Evolutionary conservation across 805 yeast species (phyloP).

Genomic region (Candida sithepensis): DNA sequence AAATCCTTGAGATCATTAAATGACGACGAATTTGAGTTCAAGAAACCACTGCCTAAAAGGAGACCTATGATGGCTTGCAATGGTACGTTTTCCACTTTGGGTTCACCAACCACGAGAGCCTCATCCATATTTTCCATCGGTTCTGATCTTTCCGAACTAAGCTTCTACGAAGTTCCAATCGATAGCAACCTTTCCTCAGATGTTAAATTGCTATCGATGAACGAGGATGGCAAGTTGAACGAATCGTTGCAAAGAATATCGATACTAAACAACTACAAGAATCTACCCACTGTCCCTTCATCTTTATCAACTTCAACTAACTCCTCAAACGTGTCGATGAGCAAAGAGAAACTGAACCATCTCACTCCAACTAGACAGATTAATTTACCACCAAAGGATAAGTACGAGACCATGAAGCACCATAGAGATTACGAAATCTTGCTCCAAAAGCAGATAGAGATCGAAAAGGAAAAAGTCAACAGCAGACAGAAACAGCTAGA

Average conservation of each 20-base stretch:
- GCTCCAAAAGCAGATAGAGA: conserved; percentile 37
- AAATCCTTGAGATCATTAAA: conserved; percentile 44
- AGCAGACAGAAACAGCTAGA: conserved; percentile 31
- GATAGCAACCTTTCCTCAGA: conserved; percentile 30
- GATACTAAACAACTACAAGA: conserved; percentile 23
- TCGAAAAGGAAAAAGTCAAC: conserved; percentile 34
- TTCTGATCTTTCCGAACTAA: conserved; percentile 27
- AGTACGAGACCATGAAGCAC: conserved; percentile 51
- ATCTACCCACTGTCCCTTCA: not conserved
- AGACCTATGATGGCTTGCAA: not conserved
- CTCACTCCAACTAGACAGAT: conserved; percentile 56
- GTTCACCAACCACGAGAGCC: conserved; percentile 38
- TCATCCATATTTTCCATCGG: conserved; percentile 42
- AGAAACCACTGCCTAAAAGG: conserved; percentile 6
- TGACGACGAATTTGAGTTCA: conserved; percentile 34
- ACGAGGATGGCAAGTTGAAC: conserved; percentile 31
- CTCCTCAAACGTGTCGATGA: conserved; percentile 1
- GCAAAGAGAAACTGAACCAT: conserved; percentile 20
- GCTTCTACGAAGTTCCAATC: conserved; percentile 18
- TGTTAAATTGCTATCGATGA: conserved; percentile 32
- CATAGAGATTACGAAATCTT: conserved; percentile 47
- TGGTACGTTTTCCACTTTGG: conserved; percentile 20
- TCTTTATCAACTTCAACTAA: conserved; percentile 1
- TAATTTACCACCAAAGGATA: conserved; percentile 63
- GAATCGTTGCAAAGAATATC: conserved; percentile 36